phyloP scores from a whole-genome alignment of 495 filamentous ascomycete genomes.

The Chaetomium tenue region DNA sequence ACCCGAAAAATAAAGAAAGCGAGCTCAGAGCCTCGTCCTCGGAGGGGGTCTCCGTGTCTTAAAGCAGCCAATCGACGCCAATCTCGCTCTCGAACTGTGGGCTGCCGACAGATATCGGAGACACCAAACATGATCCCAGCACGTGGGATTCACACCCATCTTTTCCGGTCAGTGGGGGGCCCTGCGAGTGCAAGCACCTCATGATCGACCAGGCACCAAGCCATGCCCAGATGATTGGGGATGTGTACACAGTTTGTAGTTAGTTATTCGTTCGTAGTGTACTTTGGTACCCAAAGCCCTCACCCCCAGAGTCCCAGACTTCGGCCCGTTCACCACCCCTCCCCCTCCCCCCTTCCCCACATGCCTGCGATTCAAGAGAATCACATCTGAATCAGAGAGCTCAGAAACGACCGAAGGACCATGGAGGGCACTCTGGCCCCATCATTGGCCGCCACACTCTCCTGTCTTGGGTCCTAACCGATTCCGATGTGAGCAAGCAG shows the following conservation, averaged over 20 bases:
- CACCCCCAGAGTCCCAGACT: not conserved
- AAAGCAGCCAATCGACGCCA: not conserved
- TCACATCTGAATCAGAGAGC: not conserved
- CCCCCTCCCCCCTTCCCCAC: not conserved
- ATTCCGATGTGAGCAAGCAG: not conserved
- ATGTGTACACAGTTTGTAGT: too few relatives aligned
- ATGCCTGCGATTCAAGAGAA: not conserved
- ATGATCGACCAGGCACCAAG: slow-evolving; percentile 3
- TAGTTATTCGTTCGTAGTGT: not conserved
- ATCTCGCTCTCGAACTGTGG: not conserved
- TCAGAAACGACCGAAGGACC: not conserved
- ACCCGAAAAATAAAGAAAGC: not conserved
- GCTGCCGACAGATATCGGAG: not conserved
- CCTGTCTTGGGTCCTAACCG: too few relatives aligned
- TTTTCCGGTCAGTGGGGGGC: not conserved
- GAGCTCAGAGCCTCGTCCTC: not conserved
- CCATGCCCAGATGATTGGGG: too few relatives aligned
- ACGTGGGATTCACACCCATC: slow-evolving; percentile 7
- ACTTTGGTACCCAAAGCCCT: not conserved
- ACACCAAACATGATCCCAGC: not conserved
- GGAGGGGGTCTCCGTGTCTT: not conserved
- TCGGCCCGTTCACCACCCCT: slow-evolving; percentile 6
- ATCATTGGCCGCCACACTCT: slow-evolving; percentile 12
- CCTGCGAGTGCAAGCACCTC: not conserved
- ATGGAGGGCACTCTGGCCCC: not conserved